Evolutionary conservation across 2,329 filamentous ascomycete species (phyloP).

Genomic region (Knufia fluminis): DNA sequence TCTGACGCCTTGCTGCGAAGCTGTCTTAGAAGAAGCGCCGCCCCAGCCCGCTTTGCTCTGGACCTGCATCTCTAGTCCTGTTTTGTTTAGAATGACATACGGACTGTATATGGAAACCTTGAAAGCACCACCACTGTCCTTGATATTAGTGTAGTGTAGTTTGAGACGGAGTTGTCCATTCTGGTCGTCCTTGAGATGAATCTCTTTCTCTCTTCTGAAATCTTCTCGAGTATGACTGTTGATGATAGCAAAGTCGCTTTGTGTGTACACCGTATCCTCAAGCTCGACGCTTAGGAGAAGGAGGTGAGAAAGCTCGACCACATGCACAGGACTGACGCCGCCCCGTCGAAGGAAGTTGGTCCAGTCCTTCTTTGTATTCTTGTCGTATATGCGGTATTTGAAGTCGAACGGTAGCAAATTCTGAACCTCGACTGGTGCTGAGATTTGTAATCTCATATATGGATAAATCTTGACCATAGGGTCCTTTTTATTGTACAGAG

Average conservation of each 20-base stretch:
- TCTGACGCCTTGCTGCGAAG: constrained; percentile 68
- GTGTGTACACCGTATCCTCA: constrained; percentile 89
- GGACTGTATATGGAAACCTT: constrained; percentile 91
- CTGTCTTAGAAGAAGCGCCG: constrained; percentile 62
- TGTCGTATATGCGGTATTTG: constrained; percentile 98
- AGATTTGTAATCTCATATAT: constrained; percentile 87
- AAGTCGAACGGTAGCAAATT: constrained; percentile 95
- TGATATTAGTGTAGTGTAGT: constrained; percentile 83
- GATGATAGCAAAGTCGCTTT: constrained; percentile 95
- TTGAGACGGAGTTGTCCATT: constrained; percentile 70
- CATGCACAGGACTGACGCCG: constrained; percentile 91
- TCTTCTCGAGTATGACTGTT: constrained; percentile 82
- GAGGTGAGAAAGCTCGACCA: constrained; percentile 90
- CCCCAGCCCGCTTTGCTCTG: constrained; percentile 74
- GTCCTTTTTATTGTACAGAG: constrained; percentile 72
- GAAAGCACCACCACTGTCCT: constrained; percentile 90
- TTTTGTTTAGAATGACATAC: constrained; percentile 92
- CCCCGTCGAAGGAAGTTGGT: constrained; percentile 96
- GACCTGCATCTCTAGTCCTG: constrained; percentile 77
- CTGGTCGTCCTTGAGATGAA: constrained; percentile 77
- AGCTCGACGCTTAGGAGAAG: constrained; percentile 88
- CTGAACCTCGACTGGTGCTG: constrained; percentile 85
- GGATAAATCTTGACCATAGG: constrained; percentile 79
- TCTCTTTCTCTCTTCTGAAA: constrained; percentile 69
- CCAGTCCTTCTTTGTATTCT: constrained; percentile 98